A percentile compares a stretch with the other conserved stretches of the same genome.
phyloP scores from a whole-genome alignment of 257 asterid species.

The Paulownia fortunei region DNA sequence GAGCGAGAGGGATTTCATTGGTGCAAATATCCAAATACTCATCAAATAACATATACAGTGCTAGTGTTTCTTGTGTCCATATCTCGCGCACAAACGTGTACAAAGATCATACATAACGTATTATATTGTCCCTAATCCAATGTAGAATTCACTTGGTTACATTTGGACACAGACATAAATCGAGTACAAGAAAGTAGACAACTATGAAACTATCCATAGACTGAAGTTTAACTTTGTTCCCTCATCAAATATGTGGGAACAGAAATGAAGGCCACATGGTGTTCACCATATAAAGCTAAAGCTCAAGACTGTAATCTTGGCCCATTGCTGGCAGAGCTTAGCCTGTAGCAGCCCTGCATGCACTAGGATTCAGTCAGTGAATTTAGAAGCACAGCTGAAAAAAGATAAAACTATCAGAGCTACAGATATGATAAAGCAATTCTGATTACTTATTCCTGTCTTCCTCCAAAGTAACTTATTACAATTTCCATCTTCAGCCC shows the following conservation, averaged over 20 bases:
- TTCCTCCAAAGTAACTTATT: not conserved
- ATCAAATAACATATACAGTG: too few species aligned
- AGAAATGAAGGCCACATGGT: conserved; percentile 17
- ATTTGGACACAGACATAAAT: not conserved
- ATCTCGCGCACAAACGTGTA: not conserved
- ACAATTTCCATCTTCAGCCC: conserved; percentile 9
- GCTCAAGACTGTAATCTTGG: not conserved
- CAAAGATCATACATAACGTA: not conserved
- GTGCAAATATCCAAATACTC: too few species aligned
- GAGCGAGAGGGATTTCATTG: too few species aligned
- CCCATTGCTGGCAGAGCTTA: not conserved
- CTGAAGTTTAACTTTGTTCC: not conserved
- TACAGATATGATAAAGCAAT: not conserved
- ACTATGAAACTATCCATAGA: too few species aligned
- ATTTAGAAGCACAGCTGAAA: not conserved
- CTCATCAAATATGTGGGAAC: not conserved
- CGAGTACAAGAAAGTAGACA: not conserved
- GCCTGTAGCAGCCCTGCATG: not conserved
- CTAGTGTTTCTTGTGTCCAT: too few species aligned
- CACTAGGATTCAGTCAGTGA: not conserved
- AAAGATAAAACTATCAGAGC: not conserved
- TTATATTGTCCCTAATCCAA: too few species aligned
- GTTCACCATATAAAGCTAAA: conserved; percentile 21
- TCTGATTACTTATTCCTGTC: not conserved
- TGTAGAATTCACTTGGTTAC: too few species aligned